Percentiles rank a stretch among this genome's conserved stretches.
Evolutionary conservation across 768 basidiomycete genomes (phyloP).

Genomic region (Solioccasus polychromus): DNA sequence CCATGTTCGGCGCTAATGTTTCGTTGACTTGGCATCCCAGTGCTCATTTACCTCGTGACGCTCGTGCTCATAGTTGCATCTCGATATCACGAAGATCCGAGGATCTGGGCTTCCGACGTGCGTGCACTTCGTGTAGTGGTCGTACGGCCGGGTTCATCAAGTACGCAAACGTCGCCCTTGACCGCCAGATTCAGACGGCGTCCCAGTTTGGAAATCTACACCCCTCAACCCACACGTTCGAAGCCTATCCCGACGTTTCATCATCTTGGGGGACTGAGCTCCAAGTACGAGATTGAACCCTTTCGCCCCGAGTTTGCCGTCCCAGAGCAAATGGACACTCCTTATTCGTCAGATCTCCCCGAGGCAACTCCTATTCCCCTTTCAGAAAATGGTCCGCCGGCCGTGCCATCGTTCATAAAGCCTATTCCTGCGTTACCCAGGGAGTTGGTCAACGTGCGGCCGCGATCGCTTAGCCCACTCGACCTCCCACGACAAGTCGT

Average conservation of each 20-base stretch:
- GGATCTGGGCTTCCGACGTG: conserved; percentile 51
- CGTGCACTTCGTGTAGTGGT: conserved; percentile 40
- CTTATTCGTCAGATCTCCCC: conserved; percentile 13
- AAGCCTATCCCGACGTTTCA: conserved; percentile 28
- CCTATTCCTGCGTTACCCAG: conserved; percentile 11
- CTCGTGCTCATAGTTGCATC: conserved; percentile 45
- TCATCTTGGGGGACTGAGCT: conserved; percentile 38
- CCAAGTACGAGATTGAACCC: conserved; percentile 49
- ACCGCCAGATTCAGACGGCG: conserved; percentile 36
- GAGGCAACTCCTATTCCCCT: conserved; percentile 27
- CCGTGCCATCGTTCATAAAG: conserved; percentile 16
- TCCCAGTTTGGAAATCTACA: conserved; percentile 36
- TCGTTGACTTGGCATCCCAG: conserved; percentile 32
- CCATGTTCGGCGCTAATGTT: not conserved
- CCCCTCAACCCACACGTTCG: conserved; percentile 42
- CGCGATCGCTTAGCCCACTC: conserved; percentile 11
- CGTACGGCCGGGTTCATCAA: conserved; percentile 29
- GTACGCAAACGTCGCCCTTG: conserved; percentile 35
- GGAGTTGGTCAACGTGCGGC: not conserved
- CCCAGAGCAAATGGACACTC: conserved; percentile 22
- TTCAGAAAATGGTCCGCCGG: conserved; percentile 10
- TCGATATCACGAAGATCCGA: conserved; percentile 41
- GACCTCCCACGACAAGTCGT: conserved; percentile 8
- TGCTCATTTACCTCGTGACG: conserved; percentile 54
- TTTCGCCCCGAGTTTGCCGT: conserved; percentile 29